Conservation (phyloP, 495 filamentous ascomycete species). For the Penicillium turbatum region DNA sequence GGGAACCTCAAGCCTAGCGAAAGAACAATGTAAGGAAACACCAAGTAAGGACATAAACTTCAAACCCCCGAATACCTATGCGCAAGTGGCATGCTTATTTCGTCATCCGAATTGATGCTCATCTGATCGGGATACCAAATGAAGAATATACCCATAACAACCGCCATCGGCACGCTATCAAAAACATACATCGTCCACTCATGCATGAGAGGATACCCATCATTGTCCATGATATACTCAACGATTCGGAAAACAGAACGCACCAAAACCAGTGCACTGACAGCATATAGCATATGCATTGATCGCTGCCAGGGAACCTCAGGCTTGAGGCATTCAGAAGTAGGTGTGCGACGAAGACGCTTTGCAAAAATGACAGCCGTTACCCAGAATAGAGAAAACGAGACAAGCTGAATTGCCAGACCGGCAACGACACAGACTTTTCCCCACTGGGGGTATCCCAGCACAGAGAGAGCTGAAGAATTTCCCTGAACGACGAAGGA, state of each 20-base stretch:
- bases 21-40: too few species aligned
- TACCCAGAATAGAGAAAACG: conserved; percentile 35
- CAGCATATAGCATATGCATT: conserved; percentile 47
- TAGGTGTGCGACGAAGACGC: conserved; percentile 23
- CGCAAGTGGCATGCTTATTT: too few species aligned
- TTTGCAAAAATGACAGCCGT: conserved; percentile 25
- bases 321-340: conserved; percentile 6
- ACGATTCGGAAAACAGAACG: conserved; percentile 55
- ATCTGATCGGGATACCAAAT: conserved; percentile 9
- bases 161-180: conserved; percentile 43
- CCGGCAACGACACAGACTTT: conserved; percentile 28
- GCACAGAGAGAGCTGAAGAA: not conserved
- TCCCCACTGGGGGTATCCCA: not conserved
- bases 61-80: too few species aligned
- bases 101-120: too few species aligned
- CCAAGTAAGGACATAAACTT: too few species aligned
- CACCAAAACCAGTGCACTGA: conserved; percentile 50
- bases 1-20: too few species aligned
- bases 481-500: conserved; percentile 17
- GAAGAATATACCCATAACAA: conserved; percentile 45
- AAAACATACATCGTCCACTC: conserved; percentile 17
- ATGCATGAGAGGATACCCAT: conserved; percentile 43
- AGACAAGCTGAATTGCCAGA: conserved; percentile 31
- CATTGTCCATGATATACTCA: conserved; percentile 52
- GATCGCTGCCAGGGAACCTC: conserved; percentile 43